A percentile compares a stretch with the other conserved stretches of the same genome.
Conservation (phyloP, 768 basidiomycete genomes). For the Trametes sanguinea region DNA sequence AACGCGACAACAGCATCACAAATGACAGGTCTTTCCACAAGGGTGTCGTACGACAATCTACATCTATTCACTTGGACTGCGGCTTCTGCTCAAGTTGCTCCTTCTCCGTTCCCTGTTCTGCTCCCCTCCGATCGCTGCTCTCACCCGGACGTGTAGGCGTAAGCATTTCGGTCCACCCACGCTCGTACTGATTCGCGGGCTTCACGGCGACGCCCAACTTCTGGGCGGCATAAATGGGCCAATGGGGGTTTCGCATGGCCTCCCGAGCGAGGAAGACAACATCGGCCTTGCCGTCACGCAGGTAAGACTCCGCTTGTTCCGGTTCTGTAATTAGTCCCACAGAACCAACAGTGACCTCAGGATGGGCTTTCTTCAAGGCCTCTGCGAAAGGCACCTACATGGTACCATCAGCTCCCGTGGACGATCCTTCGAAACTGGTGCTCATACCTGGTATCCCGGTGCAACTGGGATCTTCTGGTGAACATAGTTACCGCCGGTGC, state of each 20-base stretch:
- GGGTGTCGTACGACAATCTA: neutral
- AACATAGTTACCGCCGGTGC: slow-evolving; percentile 60
- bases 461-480: slow-evolving; percentile 56
- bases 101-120: slow-evolving; percentile 11
- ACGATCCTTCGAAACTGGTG: neutral
- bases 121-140: neutral
- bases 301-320: slow-evolving; percentile 55
- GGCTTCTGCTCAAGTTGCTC: slow-evolving; percentile 6
- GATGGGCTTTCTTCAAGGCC: slow-evolving; percentile 60
- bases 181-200: slow-evolving; percentile 71
- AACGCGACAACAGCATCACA: too few species aligned
- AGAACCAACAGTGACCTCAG: slow-evolving; percentile 54
- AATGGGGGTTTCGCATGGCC: slow-evolving; percentile 66
- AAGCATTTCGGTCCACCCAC: slow-evolving; percentile 51
- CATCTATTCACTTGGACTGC: neutral
- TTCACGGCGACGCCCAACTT: slow-evolving; percentile 66
- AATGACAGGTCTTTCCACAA: too few species aligned
- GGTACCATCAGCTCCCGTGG: too few species aligned
- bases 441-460: slow-evolving; percentile 62
- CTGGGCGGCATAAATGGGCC: slow-evolving; percentile 61
- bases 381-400: slow-evolving; percentile 67
- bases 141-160: slow-evolving; percentile 17
- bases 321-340: slow-evolving; percentile 77
- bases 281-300: slow-evolving; percentile 70
- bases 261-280: slow-evolving; percentile 69